Evolutionary conservation across 176 grass and related monocot genomes (phyloP).

Genomic region (Triticum monococcum): DNA sequence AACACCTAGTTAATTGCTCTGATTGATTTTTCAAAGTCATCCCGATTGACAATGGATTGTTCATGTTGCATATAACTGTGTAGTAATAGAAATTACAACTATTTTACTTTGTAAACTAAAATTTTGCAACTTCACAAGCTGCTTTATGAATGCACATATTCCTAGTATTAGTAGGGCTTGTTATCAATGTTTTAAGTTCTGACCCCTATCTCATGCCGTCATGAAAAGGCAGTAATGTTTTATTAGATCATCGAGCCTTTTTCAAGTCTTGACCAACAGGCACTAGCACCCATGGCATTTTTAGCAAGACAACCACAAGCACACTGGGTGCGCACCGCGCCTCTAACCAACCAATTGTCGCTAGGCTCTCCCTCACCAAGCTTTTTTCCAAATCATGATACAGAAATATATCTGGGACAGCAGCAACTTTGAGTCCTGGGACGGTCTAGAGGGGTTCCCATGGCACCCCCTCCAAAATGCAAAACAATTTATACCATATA

Average conservation of each 20-base stretch:
- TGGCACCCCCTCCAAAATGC: too few relatives aligned
- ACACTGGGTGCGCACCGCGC: not conserved
- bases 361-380: not conserved
- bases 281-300: not conserved
- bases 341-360: not conserved
- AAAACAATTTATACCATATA: too few relatives aligned
- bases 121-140: constrained; percentile 8
- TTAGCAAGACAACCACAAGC: not conserved
- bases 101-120: not conserved
- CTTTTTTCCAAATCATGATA: constrained; percentile 26
- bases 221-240: not conserved
- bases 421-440: not conserved
- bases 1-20: not conserved
- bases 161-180: not conserved
- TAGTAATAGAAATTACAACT: not conserved
- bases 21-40: not conserved
- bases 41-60: not conserved
- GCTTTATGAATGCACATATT: not conserved
- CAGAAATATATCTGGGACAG: not conserved
- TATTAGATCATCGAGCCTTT: not conserved
- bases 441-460: too few relatives aligned
- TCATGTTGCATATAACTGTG: not conserved
- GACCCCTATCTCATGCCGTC: not conserved
- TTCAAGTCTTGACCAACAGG: not conserved
- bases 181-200: constrained; percentile 8